Evolutionary conservation across 768 basidiomycete species (phyloP).

Genomic region (Lenzites betulinus): DNA sequence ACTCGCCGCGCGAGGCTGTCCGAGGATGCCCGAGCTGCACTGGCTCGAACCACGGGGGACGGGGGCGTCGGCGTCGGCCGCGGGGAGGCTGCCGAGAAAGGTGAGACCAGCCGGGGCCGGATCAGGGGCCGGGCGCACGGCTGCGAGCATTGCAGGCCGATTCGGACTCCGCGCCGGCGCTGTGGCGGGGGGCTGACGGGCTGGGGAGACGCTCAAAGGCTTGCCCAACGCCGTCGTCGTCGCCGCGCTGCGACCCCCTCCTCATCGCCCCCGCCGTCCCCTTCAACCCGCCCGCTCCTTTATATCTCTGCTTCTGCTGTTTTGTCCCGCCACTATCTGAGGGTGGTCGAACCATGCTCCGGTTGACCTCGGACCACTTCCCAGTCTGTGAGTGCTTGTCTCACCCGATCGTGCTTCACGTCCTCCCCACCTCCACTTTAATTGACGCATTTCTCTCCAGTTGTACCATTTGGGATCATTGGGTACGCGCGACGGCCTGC

Average conservation of each 20-base stretch:
- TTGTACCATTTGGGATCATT: constrained; percentile 88
- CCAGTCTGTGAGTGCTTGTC: constrained; percentile 72
- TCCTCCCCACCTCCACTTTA: constrained; percentile 4
- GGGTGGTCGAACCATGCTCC: constrained; percentile 59
- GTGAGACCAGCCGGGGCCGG: not conserved
- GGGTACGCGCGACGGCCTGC: constrained; percentile 50
- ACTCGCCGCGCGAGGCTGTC: not conserved
- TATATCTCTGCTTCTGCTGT: constrained; percentile 14
- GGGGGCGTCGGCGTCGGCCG: not conserved
- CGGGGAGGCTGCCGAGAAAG: not conserved
- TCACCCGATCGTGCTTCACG: not conserved
- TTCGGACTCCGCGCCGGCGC: constrained; percentile 17
- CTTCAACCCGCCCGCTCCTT: constrained; percentile 21
- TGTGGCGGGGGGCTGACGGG: not conserved
- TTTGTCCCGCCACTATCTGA: constrained; percentile 7
- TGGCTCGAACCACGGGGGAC: not conserved
- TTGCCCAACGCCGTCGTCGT: constrained; percentile 21
- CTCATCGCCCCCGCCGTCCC: constrained; percentile 14
- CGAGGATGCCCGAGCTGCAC: not conserved
- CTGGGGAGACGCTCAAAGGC: constrained; percentile 10
- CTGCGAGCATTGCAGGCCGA: constrained; percentile 3
- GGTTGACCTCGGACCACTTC: constrained; percentile 89
- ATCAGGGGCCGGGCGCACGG: not conserved
- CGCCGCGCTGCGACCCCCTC: constrained; percentile 21
- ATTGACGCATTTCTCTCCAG: constrained; percentile 41